These are phyloP conservation scores for Blastomyces silverae DNA, from an alignment of 2,329 filamentous ascomycete genomes.

Conservation along the genomic window DNA sequence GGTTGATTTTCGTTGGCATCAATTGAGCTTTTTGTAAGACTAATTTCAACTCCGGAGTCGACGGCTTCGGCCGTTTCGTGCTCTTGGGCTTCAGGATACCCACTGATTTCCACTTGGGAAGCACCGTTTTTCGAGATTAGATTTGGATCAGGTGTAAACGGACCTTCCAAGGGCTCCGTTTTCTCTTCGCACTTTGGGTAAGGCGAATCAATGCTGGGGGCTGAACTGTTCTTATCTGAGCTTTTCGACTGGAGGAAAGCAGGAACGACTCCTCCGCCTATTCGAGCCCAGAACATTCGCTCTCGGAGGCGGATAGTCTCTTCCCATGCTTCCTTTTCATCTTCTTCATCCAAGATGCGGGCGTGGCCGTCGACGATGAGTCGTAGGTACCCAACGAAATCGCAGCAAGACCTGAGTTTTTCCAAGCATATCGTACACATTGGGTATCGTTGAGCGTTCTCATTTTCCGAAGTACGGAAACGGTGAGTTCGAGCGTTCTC, in stretches of 20 bases:
- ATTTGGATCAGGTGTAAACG: conserved; percentile 2
- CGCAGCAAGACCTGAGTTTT: conserved; percentile 79
- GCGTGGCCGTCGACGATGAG: conserved; percentile 91
- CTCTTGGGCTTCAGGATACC: not conserved
- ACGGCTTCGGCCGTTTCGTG: not conserved
- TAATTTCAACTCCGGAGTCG: conserved; percentile 3
- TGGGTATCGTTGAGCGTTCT: conserved; percentile 80
- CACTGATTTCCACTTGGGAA: no score
- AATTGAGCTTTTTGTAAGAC: not conserved
- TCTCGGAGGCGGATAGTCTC: conserved; percentile 84
- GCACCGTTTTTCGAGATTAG: not conserved
- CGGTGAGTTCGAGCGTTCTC: conserved; percentile 72
- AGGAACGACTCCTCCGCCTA: conserved; percentile 86
- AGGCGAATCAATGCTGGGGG: conserved; percentile 9
- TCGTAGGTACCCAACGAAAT: conserved; percentile 83
- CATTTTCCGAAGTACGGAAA: conserved; percentile 80
- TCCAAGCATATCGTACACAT: conserved; percentile 82
- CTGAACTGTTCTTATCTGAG: conserved; percentile 20
- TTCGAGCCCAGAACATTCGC: conserved; percentile 93
- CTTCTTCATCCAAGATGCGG: conserved; percentile 73
- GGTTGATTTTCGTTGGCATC: conserved; percentile 4
- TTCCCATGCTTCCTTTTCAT: conserved; percentile 86
- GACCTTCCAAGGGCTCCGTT: not conserved
- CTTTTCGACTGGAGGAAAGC: conserved; percentile 37
- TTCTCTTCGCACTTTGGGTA: conserved; percentile 9